Evolutionary conservation across 805 yeast species (phyloP).

Genomic region (Komagataella phaffii): DNA sequence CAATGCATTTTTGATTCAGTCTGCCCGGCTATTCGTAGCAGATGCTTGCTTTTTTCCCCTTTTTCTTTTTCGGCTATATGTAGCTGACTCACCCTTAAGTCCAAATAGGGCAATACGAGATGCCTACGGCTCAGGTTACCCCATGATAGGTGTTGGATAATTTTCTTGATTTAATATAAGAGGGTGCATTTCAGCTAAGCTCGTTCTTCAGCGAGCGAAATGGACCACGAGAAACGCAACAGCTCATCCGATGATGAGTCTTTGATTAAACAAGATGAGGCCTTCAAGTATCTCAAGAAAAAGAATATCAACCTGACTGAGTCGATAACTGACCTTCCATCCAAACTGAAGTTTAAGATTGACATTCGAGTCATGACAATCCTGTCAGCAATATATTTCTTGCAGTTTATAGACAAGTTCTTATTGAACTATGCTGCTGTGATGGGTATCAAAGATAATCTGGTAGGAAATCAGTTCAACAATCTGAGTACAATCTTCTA

Average conservation of each 20-base stretch:
- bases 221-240: background rate
- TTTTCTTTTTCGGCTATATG: background rate
- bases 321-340: background rate
- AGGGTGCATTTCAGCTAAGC: background rate
- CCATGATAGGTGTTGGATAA: background rate
- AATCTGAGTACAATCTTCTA: slow-evolving; percentile 18
- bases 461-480: slow-evolving; percentile 4
- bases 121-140: background rate
- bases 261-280: background rate
- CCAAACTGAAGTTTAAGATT: background rate
- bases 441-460: slow-evolving; percentile 41
- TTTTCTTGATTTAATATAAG: background rate
- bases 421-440: slow-evolving; percentile 48
- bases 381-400: background rate
- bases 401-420: slow-evolving; percentile 32
- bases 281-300: background rate
- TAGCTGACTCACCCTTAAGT: background rate
- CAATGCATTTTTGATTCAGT: background rate
- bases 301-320: background rate
- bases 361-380: background rate
- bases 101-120: background rate
- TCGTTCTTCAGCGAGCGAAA: background rate
- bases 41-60: background rate
- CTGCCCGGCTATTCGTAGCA: background rate
- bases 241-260: background rate